Evolutionary conservation across 441 rosid genomes (phyloP), one percentile per base, ranked within the genome.

Genomic region (Monsonia emarginata): DNA sequence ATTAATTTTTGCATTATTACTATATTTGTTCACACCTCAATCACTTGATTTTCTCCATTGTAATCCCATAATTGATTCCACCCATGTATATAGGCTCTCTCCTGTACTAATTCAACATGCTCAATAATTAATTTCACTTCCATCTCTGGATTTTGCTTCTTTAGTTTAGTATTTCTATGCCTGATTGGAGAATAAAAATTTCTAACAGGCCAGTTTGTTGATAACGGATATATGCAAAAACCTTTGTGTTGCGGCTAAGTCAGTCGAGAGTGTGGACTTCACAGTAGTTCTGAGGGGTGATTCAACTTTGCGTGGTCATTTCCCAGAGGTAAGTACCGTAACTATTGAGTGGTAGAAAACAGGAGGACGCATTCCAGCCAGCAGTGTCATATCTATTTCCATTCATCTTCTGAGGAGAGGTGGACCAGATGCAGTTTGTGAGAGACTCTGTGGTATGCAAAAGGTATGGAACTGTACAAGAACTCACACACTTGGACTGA

Each of bases 261-360:
- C 74, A 66, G 76, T 83, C 80, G 86, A 80, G 65, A 79, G 83
- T 27, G 75, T 76, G 64, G 85, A 89, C 72, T 91, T 78, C 71
- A 88, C 97, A 0, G 85, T 94, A 40, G 97, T 91, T 79, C 76
- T 94, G 79, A 83, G 99, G 78, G 99, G 99, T 58, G 99, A 94
- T 81, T 94, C 97, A 61, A 94, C 99, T 67, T 75, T 94, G 75
- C 90, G 99, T 71, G 97, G 97, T 73, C 97, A 94, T 85, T 94
- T 91, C 81, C 96, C 96, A 42, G 90, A 90, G 96, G 97, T 73
- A 87, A 78, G 88, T 63, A 78, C 52, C 28, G 28, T 58, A 21
- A 44, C 36, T 56, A 38, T 66, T 40, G 67, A 58, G 22, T 70
- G 89, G 75, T 97, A 90, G 81, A 94, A 94, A 80, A 90, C 98